Evolutionary conservation across 176 grass and related monocot species (phyloP).

Genomic region (Aegilops longissima): DNA sequence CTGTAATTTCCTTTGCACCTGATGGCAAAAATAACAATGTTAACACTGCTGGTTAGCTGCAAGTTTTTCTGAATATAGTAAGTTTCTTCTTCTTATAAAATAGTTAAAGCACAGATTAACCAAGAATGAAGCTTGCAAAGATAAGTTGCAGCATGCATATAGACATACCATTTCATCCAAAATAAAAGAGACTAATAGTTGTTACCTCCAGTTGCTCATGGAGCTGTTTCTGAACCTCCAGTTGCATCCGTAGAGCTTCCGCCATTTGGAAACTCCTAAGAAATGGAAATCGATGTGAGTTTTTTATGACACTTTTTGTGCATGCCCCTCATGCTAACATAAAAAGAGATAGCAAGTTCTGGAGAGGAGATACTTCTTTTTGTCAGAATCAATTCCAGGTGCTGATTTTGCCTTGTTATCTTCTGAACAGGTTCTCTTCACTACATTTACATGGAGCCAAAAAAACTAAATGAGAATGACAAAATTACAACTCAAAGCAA

Average conservation of each 20-base stretch:
- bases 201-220: constrained; percentile 77
- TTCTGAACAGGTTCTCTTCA: constrained; percentile 52
- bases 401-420: constrained; percentile 45
- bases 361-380: constrained; percentile 38
- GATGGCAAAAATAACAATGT: background rate
- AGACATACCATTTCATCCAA: background rate
- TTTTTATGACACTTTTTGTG: background rate
- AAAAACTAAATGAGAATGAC: background rate
- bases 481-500: background rate
- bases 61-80: background rate
- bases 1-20: constrained; percentile 82
- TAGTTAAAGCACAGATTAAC: background rate
- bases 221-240: constrained; percentile 92
- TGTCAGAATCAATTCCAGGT: constrained; percentile 23
- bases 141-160: background rate
- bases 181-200: background rate
- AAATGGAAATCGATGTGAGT: background rate
- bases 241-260: constrained; percentile 80
- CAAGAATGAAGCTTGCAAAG: background rate
- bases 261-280: constrained; percentile 54
- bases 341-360: background rate
- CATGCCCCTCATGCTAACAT: background rate
- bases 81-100: background rate
- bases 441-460: constrained; percentile 39
- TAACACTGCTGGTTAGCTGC: background rate